Evolutionary conservation across 768 basidiomycete genomes (phyloP).

Genomic region (Mycena crocata): DNA sequence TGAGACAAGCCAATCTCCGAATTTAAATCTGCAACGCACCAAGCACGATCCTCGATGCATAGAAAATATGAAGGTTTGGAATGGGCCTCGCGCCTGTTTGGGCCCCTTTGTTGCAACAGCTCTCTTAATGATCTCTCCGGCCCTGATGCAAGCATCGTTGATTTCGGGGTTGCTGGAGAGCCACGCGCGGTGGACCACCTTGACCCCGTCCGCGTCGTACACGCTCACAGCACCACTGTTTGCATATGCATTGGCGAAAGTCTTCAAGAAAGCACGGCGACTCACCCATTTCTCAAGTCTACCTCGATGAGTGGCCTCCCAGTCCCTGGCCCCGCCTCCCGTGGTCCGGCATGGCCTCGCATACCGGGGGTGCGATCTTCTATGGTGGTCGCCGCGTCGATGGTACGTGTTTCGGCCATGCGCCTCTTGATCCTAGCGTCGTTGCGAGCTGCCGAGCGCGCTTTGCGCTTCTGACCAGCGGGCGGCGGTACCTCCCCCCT

Average conservation of each 20-base stretch:
- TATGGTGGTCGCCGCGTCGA: neutral
- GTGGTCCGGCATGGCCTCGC: neutral
- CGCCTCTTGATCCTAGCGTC: neutral
- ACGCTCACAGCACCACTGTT: neutral
- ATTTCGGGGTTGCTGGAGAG: neutral
- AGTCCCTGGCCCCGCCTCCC: neutral
- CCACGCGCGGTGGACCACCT: conserved; percentile 2
- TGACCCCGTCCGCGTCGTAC: neutral
- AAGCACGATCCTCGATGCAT: neutral
- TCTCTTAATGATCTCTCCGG: neutral
- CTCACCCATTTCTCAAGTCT: neutral
- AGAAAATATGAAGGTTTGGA: neutral
- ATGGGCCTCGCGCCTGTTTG: conserved; percentile 1
- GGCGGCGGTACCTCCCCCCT: neutral
- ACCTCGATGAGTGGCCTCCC: neutral
- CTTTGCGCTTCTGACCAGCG: neutral
- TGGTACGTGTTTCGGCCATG: neutral
- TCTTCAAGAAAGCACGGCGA: neutral
- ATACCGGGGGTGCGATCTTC: neutral
- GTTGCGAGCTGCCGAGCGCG: neutral
- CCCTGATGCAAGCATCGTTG: neutral
- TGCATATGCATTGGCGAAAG: neutral
- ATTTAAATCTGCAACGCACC: neutral
- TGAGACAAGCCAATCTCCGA: neutral
- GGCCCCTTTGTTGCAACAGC: neutral